phyloP scores from a whole-genome alignment of 805 yeast genomes.

The Pichia thaimueangensis region DNA sequence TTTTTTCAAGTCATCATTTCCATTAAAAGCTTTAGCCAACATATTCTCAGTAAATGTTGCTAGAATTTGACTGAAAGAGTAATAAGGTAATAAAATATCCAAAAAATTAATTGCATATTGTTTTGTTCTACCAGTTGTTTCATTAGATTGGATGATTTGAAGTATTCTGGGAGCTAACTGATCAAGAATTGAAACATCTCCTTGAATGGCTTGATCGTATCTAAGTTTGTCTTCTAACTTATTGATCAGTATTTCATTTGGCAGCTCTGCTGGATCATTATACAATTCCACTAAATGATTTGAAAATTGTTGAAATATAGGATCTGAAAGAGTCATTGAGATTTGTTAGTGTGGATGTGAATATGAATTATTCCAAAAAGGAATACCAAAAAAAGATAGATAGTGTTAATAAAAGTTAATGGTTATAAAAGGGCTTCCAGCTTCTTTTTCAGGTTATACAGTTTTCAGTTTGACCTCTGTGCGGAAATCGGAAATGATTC shows the following conservation, averaged over 20 bases:
- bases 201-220: constrained; percentile 15
- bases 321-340: constrained; percentile 15
- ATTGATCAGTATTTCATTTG: constrained; percentile 16
- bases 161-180: constrained; percentile 20
- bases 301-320: constrained; percentile 14
- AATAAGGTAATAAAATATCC: constrained; percentile 22
- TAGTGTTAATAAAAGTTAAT: too few species aligned
- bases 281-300: constrained; percentile 16
- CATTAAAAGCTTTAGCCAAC: constrained; percentile 25
- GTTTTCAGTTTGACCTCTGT: too few species aligned
- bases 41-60: constrained; percentile 20
- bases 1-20: constrained; percentile 22
- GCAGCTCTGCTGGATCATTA: constrained; percentile 4
- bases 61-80: constrained; percentile 26
- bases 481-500: too few species aligned
- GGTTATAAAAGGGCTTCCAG: too few species aligned
- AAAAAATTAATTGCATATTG: constrained; percentile 19
- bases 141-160: constrained; percentile 21
- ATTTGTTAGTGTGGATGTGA: too few species aligned
- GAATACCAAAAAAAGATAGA: too few species aligned
- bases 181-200: constrained; percentile 11
- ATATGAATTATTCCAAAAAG: too few species aligned
- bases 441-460: too few species aligned
- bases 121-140: constrained; percentile 20
- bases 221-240: constrained; percentile 16